Conservation (phyloP, 148 eudicot genomes). For the Persicaria maculosa region DNA sequence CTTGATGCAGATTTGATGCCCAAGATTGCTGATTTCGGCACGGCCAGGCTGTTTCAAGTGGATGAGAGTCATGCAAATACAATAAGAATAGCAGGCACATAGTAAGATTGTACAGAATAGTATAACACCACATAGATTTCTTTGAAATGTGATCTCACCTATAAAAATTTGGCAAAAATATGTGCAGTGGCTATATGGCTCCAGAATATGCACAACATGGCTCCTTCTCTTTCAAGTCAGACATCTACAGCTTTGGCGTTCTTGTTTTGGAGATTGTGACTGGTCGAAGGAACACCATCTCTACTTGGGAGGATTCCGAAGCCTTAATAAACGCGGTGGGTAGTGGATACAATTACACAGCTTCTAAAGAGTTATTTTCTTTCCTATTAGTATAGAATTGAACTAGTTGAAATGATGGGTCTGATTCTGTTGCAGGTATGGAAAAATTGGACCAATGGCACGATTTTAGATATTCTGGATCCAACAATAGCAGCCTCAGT, state of each 20-base stretch:
- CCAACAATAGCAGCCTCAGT: too few relatives aligned
- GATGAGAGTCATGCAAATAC: slow-evolving; percentile 64
- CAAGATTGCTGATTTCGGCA: slow-evolving; percentile 83
- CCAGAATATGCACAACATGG: not conserved
- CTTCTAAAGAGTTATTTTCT: too few relatives aligned
- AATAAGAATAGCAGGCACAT: not conserved
- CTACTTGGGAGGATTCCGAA: not conserved
- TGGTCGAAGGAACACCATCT: slow-evolving; percentile 1
- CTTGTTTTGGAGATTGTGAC: slow-evolving; percentile 6
- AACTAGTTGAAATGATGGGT: too few relatives aligned
- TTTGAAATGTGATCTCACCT: too few relatives aligned
- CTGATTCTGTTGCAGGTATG: too few relatives aligned
- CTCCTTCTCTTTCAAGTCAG: not conserved
- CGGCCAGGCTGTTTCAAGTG: slow-evolving; percentile 53
- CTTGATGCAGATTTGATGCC: slow-evolving; percentile 53
- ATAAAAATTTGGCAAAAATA: not conserved
- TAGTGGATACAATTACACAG: too few relatives aligned
- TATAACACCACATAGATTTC: too few relatives aligned
- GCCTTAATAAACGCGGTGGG: too few relatives aligned
- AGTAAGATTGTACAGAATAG: not conserved
- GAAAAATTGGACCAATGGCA: too few relatives aligned
- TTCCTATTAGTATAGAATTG: too few relatives aligned
- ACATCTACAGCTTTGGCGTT: not conserved
- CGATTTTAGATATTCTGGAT: too few relatives aligned
- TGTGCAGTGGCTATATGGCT: not conserved